Percentiles rank a stretch among this genome's conserved stretches.
These are phyloP conservation scores for Dorcoceras hygrometricum DNA, from an alignment of 257 asterid species.

Conservation along the genomic window DNA sequence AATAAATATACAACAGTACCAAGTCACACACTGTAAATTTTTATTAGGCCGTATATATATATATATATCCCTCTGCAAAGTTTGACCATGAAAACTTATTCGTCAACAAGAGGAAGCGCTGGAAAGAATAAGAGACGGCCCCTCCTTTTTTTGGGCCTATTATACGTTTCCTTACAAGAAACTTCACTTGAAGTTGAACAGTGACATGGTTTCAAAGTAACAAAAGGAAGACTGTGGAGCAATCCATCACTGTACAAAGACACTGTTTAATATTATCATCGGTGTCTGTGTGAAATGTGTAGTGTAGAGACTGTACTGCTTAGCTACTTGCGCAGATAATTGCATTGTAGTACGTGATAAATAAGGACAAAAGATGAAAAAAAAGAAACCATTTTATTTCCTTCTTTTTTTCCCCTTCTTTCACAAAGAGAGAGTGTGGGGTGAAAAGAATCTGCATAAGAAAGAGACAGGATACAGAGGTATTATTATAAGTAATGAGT, in stretches of 20 bases:
- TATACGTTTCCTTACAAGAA: constrained; percentile 10
- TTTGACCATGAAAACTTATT: constrained; percentile 34
- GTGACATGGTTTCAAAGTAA: neutral
- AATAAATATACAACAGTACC: constrained; percentile 8
- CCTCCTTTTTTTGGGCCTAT: constrained; percentile 28
- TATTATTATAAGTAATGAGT: constrained; percentile 28
- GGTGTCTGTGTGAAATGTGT: constrained; percentile 1
- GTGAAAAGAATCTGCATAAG: constrained; percentile 38
- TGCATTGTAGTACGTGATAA: neutral
- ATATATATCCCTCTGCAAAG: constrained; percentile 32
- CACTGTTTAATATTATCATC: constrained; percentile 1
- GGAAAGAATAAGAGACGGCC: constrained; percentile 33
- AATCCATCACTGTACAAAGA: constrained; percentile 17
- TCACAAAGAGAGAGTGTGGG: constrained; percentile 7
- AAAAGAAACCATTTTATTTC: neutral
- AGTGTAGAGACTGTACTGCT: neutral
- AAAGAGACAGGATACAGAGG: constrained; percentile 26
- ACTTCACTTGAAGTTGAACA: constrained; percentile 22
- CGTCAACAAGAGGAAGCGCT: constrained; percentile 29
- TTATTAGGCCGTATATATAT: neutral
- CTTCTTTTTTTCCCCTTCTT: constrained; percentile 3
- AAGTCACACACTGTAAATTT: neutral
- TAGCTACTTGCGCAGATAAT: neutral
- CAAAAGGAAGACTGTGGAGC: constrained; percentile 6
- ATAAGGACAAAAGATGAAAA: neutral